Evolutionary conservation across 768 basidiomycete species (phyloP).

Genomic region (Kockovaella imperatae): DNA sequence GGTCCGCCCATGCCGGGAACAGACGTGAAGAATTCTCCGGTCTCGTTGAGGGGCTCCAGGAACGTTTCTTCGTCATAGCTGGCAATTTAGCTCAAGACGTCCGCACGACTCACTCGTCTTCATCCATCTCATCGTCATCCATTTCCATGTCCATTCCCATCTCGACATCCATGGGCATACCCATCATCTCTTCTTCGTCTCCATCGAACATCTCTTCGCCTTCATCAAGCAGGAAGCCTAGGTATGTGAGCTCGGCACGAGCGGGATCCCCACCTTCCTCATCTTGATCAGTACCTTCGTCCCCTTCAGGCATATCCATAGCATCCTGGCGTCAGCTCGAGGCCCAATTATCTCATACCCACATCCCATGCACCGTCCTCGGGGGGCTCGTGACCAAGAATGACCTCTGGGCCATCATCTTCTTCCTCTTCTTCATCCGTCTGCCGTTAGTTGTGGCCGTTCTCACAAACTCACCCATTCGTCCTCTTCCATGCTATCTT

Average conservation of each 20-base stretch:
- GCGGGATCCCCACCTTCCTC: conserved; percentile 2
- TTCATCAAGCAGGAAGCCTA: neutral
- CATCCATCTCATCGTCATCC: conserved; percentile 48
- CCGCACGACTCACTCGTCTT: conserved; percentile 46
- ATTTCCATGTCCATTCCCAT: too few species aligned
- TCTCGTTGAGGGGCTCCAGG: conserved; percentile 9
- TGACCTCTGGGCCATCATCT: conserved; percentile 2
- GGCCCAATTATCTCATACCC: neutral
- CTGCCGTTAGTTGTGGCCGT: neutral
- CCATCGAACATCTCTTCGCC: neutral
- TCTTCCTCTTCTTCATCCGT: conserved; percentile 8
- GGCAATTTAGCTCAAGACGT: conserved; percentile 41
- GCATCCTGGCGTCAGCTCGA: neutral
- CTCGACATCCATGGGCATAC: conserved; percentile 12
- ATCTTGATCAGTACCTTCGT: conserved; percentile 7
- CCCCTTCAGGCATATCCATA: neutral
- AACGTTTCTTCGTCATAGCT: conserved; percentile 24
- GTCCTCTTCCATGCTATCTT: conserved; percentile 22
- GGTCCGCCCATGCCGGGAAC: conserved; percentile 3
- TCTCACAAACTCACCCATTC: conserved; percentile 31
- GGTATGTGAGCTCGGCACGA: conserved; percentile 6
- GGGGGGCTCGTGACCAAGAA: neutral
- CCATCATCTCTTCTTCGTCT: conserved; percentile 2
- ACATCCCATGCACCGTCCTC: conserved; percentile 7
- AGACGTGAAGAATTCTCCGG: neutral